Base-by-base conservation (phyloP, 2,329 filamentous ascomycete genomes). In the Fusarium cyanostomum region DNA sequence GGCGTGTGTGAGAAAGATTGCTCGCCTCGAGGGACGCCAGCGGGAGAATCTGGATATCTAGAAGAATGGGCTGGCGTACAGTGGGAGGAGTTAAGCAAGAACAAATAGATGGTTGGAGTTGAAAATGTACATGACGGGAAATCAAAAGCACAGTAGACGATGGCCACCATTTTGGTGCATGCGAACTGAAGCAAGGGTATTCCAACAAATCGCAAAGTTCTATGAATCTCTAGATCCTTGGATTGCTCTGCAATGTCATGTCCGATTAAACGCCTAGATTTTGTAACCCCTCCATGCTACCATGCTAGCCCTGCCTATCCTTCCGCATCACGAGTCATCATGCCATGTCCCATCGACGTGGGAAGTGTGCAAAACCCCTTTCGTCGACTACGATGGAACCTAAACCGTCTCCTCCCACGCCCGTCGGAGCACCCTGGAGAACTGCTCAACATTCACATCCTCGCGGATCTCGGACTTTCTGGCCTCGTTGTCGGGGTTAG, bases 61-160 rank as follows among this genome's bases (percentile, higher is more conserved):
- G 95, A 98, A 80, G 95, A 99, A 78, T 99, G 95, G 94, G 88
- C 86, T n/a, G 95, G 94, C 7, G 95, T 98, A 64, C 95, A 99
- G 77, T 99, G 94, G 95, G 95, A 99, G 78, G 94, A 97, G 77
- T 71, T 87, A 61, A 74, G 74, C 28, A 81, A 79, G 71, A 62
- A 66, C 24, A 74, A 77, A 48, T 75, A 65, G 66, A 58, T 21
- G 15, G 26, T 18, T 34, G 27, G 43, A 26, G 28, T 39, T 11
- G 11, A 38, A 24, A 42, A 55, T 21, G 26, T 41, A 52, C 30
- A 55, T 42, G 55, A 11, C 27, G 50, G 71, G 62, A 35, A 15
- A 52, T 41, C 16, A 49, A 51, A 56, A 55, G 34, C 41, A 64
- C 27, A 49, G 12, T 28, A 48, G 45, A 46, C 15, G 45, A 43